Conservation (phyloP, 805 yeast species). For the Yarrowia phangngaensis region DNA sequence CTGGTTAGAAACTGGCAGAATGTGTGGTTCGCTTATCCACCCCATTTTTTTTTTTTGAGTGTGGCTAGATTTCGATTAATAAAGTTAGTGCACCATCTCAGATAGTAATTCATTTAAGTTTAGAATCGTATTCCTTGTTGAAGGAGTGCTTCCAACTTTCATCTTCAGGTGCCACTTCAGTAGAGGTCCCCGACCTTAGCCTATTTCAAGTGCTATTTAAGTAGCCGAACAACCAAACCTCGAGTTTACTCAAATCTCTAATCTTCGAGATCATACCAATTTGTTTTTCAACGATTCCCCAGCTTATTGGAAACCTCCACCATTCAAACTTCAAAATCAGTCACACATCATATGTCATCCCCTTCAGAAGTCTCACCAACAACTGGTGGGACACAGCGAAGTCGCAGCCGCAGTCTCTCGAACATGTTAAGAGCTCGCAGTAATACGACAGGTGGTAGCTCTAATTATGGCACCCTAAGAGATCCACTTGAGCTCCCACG, state of each 20-base stretch:
- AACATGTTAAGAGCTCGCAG: conserved; percentile 24
- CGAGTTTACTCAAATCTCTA: no score
- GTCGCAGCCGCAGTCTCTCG: conserved; percentile 22
- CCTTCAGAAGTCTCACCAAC: conserved; percentile 1
- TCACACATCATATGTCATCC: conserved; percentile 1
- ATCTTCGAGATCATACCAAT: no score
- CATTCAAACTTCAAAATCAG: background rate
- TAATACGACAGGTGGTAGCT: conserved; percentile 1
- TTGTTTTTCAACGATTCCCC: no score
- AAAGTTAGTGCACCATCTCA: no score
- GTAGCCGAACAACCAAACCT: no score
- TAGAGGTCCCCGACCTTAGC: conserved; percentile 13
- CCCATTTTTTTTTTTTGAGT: no score
- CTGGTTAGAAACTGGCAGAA: no score
- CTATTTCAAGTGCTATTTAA: no score
- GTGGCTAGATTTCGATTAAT: no score
- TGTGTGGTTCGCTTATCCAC: no score
- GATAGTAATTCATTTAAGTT: conserved; percentile 24
- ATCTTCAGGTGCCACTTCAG: conserved; percentile 20
- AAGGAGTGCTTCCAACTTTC: conserved; percentile 14
- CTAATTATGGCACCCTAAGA: background rate
- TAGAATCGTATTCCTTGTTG: conserved; percentile 25
- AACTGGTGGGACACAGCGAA: background rate
- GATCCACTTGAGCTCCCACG: conserved; percentile 15
- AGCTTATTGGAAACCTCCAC: no score